Evolutionary conservation across 1,284 basidiomycete species (phyloP), one percentile per base, ranked within the genome.

Genomic region (Cutaneotrichosporon daszewskae): DNA sequence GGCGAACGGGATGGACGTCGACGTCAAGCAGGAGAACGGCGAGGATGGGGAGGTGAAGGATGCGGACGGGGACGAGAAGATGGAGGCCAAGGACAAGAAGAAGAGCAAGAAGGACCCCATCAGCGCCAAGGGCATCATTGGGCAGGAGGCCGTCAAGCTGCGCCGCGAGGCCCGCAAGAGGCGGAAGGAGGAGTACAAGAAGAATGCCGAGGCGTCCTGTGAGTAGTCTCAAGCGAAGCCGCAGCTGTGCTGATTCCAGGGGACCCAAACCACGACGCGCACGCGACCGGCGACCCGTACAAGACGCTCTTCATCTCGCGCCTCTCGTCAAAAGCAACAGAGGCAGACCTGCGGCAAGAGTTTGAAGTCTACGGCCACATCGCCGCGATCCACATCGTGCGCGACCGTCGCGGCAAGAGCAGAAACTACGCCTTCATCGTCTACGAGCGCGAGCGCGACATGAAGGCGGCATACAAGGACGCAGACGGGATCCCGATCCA

Each of bases 391-490:
- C 77, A 85, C 43, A 85, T 99, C 41, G 90, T 98, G 11, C 80
- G 84, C 35, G 87, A 95, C 75, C 83, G 85, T 66, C 85, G 90
- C 59, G 83, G 80, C 37, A 85, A 89, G 53, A 82, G 84, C 61
- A 77, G 85, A 54, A 90, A 91, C 16, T 98, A 97, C 69, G 95
- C 94, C 14, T 99, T 99, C 71, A 79, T 99, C 51, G 89, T 97
- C 7, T 99, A 90, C 61, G 95, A 99, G 68, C 81, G 92, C 20
- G 95, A 98, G 74, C 82, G 91, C 49, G 95, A 99, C 69, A 98
- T 98, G 95, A 96, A 96, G 80, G 94, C 91, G 51, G 95, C 94
- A 10, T 99, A 97, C 78, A 98, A 97, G 74, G 94, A 98, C 66
- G 95, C 92, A n/a, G 94, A 98, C 62, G 89, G 92, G 13, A 79